These are phyloP conservation scores for Stylonectria norvegica DNA, from an alignment of 2,329 filamentous ascomycete species.

Conservation along the genomic window DNA sequence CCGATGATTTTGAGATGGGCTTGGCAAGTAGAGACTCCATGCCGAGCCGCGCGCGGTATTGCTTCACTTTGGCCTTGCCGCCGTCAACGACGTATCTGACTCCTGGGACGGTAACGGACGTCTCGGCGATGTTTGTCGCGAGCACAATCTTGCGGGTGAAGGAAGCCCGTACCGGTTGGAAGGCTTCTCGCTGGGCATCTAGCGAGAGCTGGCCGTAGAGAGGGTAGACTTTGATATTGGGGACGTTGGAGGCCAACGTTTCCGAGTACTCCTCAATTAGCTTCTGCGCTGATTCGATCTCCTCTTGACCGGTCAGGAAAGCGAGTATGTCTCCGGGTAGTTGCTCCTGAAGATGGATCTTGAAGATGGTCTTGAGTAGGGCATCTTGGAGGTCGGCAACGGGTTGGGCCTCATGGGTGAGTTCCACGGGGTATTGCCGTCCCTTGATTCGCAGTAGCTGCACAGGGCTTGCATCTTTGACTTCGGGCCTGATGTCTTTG, in stretches of 20 bases:
- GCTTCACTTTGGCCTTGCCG: constrained; percentile 91
- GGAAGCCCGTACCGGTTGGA: constrained; percentile 67
- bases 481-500: constrained; percentile 29
- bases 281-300: constrained; percentile 78
- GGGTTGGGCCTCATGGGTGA: constrained; percentile 69
- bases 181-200: constrained; percentile 80
- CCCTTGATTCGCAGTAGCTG: constrained; percentile 69
- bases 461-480: constrained; percentile 22
- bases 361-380: constrained; percentile 76
- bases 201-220: constrained; percentile 89
- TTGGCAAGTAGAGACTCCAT: constrained; percentile 89
- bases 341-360: constrained; percentile 82
- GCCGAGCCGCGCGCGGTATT: constrained; percentile 78
- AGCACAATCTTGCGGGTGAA: constrained; percentile 84
- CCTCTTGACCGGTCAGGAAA: constrained; percentile 89
- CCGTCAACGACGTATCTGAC: constrained; percentile 89
- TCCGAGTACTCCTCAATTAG: constrained; percentile 76
- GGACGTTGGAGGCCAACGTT: constrained; percentile 70
- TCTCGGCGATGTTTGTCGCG: constrained; percentile 97
- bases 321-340: constrained; percentile 92
- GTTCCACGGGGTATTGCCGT: constrained; percentile 79
- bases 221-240: constrained; percentile 69
- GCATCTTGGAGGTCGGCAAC: constrained; percentile 80
- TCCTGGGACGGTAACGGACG: constrained; percentile 91
- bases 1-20: constrained; percentile 88